Evolutionary conservation across 805 yeast genomes (phyloP), one percentile per base, ranked within the genome.

Genomic region (Candida boleticola): DNA sequence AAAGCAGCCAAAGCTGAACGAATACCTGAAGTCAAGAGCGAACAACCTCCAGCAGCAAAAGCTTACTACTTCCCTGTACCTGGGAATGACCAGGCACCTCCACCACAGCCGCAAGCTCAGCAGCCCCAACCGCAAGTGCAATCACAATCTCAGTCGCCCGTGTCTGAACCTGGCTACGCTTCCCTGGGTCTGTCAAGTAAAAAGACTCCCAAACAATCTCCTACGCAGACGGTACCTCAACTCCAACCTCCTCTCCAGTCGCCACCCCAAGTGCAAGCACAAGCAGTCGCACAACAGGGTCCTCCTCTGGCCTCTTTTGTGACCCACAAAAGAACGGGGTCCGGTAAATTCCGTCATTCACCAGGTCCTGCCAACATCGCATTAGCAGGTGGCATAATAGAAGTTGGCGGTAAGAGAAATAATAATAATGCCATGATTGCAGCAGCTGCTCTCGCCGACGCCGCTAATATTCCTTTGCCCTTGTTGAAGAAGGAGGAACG

Each of bases 381-480:
- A 1, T 46, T 61, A n/a, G 51, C 64, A 3, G 53, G 73, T 23
- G 74, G 73, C 0, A 64, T 63, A 36, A 63, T 62, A 45, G 53
- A 58, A 22, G 59, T 57, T 45, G 59, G 63, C 13, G 66, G 68
- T 1, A 58, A 59, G 43, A 43, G 71, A 36, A 64, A 59, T 39
- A 60, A 52, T 25, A 64, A 63, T 37, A 76, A 80, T 51, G 88
- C 86, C 0, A 72, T 75, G 51, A 83, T 85, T 6, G 93, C 92
- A 0, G 93, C 93, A 1, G 92, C 90, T 6, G 92, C 92, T 0
- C 66, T 85, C 39, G 89, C 89, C 3, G 88, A 86, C 0, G 93
- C 92, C 0, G 90, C 90, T 2, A 86, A 82, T 11, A 74, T 80
- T 11, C 93, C 93, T 1, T 57, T 85, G 27, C 89, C 89, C 1